phyloP scores from a whole-genome alignment of 306 rosid species.

The Cucumis hystrix region DNA sequence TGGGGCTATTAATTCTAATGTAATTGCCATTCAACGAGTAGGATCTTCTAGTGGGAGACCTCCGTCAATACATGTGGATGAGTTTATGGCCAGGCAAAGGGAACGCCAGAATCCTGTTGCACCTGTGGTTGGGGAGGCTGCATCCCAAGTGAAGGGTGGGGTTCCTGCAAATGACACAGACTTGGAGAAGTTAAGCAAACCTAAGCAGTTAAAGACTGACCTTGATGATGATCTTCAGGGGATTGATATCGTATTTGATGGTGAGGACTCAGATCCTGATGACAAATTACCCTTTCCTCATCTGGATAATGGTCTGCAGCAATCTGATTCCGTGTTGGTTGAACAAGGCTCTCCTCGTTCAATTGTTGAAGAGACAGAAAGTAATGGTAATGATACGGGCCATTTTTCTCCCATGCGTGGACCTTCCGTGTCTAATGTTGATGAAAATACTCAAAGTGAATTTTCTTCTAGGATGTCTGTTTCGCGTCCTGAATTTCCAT shows the following conservation, averaged over 20 bases:
- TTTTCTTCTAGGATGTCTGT: slow-evolving; percentile 88
- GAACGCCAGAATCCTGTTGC: slow-evolving; percentile 81
- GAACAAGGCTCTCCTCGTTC: slow-evolving; percentile 94
- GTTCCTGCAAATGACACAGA: slow-evolving; percentile 37
- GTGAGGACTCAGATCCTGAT: slow-evolving; percentile 85
- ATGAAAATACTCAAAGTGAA: slow-evolving; percentile 70
- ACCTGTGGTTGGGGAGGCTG: slow-evolving; percentile 58
- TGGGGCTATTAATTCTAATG: slow-evolving; percentile 53
- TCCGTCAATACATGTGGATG: slow-evolving; percentile 97
- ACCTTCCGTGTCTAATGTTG: slow-evolving; percentile 50
- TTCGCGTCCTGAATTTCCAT: slow-evolving; percentile 59
- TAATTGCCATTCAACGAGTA: slow-evolving; percentile 65
- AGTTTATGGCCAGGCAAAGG: slow-evolving; percentile 97
- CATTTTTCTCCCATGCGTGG: slow-evolving; percentile 61
- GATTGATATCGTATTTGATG: slow-evolving; percentile 92
- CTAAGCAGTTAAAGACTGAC: slow-evolving; percentile 73
- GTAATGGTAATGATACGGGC: slow-evolving; percentile 53
- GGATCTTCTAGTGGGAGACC: slow-evolving; percentile 95
- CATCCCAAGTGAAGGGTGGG: slow-evolving; percentile 42
- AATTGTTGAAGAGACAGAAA: slow-evolving; percentile 90
- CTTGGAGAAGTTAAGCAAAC: slow-evolving; percentile 55
- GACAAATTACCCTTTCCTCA: slow-evolving; percentile 90
- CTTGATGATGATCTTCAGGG: slow-evolving; percentile 94
- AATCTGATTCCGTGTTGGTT: slow-evolving; percentile 49
- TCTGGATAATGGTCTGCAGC: slow-evolving; percentile 75